Conservation (phyloP, 1,139 yeast genomes). For the Yamadazyma blattariae region DNA sequence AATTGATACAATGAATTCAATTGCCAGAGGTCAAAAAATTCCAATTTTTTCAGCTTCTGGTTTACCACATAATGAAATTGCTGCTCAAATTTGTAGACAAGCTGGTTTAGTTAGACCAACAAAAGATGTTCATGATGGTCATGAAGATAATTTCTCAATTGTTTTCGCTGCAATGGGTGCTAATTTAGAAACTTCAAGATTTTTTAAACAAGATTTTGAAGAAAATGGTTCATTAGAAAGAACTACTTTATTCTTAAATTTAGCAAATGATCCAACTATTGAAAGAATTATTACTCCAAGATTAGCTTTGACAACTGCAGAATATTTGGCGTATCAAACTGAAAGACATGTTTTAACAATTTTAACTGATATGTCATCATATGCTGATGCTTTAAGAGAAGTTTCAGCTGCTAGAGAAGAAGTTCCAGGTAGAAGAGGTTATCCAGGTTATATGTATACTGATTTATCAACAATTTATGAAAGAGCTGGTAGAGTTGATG, state of each 20-base stretch:
- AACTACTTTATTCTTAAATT: constrained; percentile 91
- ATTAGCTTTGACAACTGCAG: constrained; percentile 98
- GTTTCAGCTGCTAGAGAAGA: constrained; percentile 99
- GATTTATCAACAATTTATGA: constrained; percentile 98
- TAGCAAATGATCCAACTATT: constrained; percentile 99
- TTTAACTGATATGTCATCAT: constrained; percentile 98
- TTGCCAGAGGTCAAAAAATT: constrained; percentile 99
- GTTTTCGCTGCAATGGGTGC: constrained; percentile 90
- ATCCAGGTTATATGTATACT: constrained; percentile 99
- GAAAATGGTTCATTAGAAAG: constrained; percentile 98
- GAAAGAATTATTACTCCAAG: constrained; percentile 99
- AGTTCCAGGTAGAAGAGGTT: constrained; percentile 99
- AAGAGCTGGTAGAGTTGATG: constrained; percentile 99
- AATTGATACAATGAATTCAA: constrained; percentile 98
- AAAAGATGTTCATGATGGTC: constrained; percentile 99
- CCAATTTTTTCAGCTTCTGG: constrained; percentile 99
- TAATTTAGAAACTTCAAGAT: constrained; percentile 47
- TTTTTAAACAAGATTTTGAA: constrained; percentile 95
- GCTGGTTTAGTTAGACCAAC: constrained; percentile 99
- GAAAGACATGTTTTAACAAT: constrained; percentile 98
- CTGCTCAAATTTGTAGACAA: constrained; percentile 99
- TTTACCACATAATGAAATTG: constrained; percentile 98
- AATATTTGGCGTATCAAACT: constrained; percentile 96
- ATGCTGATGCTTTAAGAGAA: constrained; percentile 99
- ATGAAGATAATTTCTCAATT: constrained; percentile 97